These are phyloP conservation scores for Dioscorea cayenensis DNA, from an alignment of 116 monocot species.

Conservation along the genomic window DNA sequence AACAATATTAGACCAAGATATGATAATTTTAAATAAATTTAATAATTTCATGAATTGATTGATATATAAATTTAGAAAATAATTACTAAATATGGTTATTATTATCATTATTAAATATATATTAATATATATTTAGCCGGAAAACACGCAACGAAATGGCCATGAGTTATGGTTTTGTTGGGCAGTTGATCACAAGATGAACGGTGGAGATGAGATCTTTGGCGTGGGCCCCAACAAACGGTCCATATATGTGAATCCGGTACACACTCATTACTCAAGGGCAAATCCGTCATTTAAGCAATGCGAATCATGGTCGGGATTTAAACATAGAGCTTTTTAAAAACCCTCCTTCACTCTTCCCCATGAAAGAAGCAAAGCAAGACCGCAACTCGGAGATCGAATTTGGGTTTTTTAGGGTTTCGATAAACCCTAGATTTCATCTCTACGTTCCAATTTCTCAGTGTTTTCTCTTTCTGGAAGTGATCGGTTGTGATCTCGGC, in stretches of 20 bases:
- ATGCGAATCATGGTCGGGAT: not conserved
- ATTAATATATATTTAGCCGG: no score
- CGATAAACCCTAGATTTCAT: not conserved
- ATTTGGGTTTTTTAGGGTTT: not conserved
- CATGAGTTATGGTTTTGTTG: no score
- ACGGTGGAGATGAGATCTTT: not conserved
- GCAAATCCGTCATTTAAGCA: not conserved
- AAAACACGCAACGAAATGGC: no score
- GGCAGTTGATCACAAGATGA: no score
- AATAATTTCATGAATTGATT: no score
- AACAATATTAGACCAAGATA: no score
- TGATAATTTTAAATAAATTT: no score
- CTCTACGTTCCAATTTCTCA: not conserved
- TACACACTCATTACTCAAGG: not conserved
- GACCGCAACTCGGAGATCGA: not conserved
- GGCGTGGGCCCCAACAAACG: not conserved
- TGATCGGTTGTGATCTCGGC: not conserved
- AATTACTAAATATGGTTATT: no score
- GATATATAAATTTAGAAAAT: no score
- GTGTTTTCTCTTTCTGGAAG: not conserved
- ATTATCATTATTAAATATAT: no score
- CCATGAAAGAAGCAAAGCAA: not conserved
- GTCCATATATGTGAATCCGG: not conserved
- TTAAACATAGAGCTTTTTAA: not conserved
- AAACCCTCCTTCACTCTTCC: not conserved